Base-by-base conservation (phyloP, 306 rosid species). In the Citrullus colocynthis region DNA sequence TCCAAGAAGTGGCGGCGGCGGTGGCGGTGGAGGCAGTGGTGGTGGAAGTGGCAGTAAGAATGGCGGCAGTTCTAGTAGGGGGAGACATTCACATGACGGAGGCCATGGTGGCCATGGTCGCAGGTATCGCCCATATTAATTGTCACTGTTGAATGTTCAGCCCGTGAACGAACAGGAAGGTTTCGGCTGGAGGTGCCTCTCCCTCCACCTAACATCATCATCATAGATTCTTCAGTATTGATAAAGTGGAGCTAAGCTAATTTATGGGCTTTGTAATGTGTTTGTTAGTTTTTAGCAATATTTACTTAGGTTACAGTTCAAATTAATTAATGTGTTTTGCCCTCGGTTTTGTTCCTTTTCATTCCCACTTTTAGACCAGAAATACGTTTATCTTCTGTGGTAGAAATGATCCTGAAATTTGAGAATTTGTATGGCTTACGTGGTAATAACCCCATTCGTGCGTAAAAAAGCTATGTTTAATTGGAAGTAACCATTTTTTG, bases 101-200 rank as follows among this genome's bases (percentile, higher is more conserved):
- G 90, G 95, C 74, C 87, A 79, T 60, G 97, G 96, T 52, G 89
- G 95, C 74, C 88, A 79, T 64, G 98, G 97, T 81, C 93, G 89
- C 71, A 89, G 96, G 82, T 92, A 92, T 76, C 92, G 90, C 48
- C 98, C 98, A 8, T 95, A 95, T 82, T 95, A 88, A 13, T 70
- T 59, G 45, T 51, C 30, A 28, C 34, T 61, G 55, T 78, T 30
- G 34, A 17, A 52, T 10, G 49, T 70, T 44, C 37, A 2, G 36
- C 51, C 55, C 8, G 2, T 11, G 39, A 60, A 45, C 52, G 1
- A 41, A 67, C 52, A 21, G 12, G 39, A 70, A 48, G n/a, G 52
- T 70, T 70, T 45, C 75, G 3, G 59, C 76, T 7, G 15, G 42
- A 72, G 8, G 58, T 28, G 37, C 76, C 76, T 1, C n/a, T 9